Evolutionary conservation across 176 grass and related monocot genomes (phyloP).

Genomic region (Oryza longistaminata): DNA sequence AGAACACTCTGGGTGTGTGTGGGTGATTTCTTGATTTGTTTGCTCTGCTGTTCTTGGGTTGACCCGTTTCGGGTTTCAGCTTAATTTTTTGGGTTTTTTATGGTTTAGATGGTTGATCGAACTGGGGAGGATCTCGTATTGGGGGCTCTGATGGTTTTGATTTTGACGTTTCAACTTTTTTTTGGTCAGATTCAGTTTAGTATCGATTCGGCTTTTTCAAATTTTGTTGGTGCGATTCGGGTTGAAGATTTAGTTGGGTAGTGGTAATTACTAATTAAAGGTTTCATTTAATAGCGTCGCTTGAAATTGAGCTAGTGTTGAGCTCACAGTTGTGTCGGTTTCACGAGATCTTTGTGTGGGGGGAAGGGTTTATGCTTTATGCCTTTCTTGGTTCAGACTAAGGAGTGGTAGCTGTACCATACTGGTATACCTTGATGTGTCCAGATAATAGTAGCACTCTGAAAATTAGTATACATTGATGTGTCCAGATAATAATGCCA

Average conservation of each 20-base stretch:
- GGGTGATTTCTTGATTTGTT: background rate
- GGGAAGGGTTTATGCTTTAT: background rate
- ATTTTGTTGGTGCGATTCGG: background rate
- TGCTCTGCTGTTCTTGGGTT: background rate
- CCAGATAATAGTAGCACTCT: background rate
- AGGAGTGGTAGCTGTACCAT: background rate
- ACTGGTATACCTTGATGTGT: background rate
- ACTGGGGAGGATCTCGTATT: background rate
- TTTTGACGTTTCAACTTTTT: background rate
- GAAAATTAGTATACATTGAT: too few species aligned
- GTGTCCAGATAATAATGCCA: too few species aligned
- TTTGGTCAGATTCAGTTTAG: background rate
- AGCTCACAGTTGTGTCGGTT: background rate
- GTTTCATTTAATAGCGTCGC: background rate
- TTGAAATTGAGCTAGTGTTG: slow-evolving; percentile 4
- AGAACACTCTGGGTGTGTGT: slow-evolving; percentile 16
- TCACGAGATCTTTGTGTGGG: background rate
- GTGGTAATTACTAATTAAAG: background rate
- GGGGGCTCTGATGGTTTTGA: background rate
- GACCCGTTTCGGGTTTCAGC: background rate
- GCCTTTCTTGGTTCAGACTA: background rate
- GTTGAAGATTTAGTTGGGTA: background rate
- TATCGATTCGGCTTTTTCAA: background rate
- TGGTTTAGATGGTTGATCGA: background rate
- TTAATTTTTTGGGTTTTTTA: background rate